A percentile compares a stretch with the other conserved stretches of the same genome.
These are phyloP conservation scores for Teunomyces panamensis DNA, from an alignment of 805 yeast genomes.

Conservation along the genomic window DNA sequence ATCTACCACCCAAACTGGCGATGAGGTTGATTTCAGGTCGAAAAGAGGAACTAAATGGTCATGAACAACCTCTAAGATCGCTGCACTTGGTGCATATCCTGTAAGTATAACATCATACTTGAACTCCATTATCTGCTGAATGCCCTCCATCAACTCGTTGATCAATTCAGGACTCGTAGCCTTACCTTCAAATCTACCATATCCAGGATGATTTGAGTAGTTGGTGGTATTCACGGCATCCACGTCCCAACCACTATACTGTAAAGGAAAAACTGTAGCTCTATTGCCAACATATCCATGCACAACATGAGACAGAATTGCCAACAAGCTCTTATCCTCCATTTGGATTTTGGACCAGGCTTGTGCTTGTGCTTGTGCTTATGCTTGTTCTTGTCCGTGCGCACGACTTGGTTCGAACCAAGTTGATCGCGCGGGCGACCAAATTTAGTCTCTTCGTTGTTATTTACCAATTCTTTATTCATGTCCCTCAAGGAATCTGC, in stretches of 20 bases:
- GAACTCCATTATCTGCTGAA: slow-evolving; percentile 44
- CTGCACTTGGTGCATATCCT: slow-evolving; percentile 74
- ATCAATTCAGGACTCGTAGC: slow-evolving; percentile 47
- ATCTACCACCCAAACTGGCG: slow-evolving; percentile 66
- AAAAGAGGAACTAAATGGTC: slow-evolving; percentile 36
- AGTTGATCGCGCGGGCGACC: neutral
- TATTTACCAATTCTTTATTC: neutral
- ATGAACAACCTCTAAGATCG: slow-evolving; percentile 50
- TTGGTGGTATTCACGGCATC: slow-evolving; percentile 86
- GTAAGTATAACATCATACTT: slow-evolving; percentile 66
- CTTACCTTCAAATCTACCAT: slow-evolving; percentile 63
- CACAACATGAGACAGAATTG: slow-evolving; percentile 82
- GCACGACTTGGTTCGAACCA: neutral
- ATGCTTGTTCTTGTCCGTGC: neutral
- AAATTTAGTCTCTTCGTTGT: neutral
- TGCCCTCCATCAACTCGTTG: slow-evolving; percentile 50
- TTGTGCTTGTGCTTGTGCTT: neutral
- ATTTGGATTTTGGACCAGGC: neutral
- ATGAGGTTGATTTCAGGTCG: slow-evolving; percentile 5
- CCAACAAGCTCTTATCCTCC: slow-evolving; percentile 5
- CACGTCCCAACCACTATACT: slow-evolving; percentile 87
- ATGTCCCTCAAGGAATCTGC: slow-evolving; percentile 37
- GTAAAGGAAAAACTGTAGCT: slow-evolving; percentile 88
- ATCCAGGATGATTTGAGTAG: slow-evolving; percentile 91
- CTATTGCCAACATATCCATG: slow-evolving; percentile 95